Percentiles rank a stretch among this genome's conserved stretches.
phyloP scores from a whole-genome alignment of 2,329 filamentous ascomycete species.

The Botrytis tulipae region DNA sequence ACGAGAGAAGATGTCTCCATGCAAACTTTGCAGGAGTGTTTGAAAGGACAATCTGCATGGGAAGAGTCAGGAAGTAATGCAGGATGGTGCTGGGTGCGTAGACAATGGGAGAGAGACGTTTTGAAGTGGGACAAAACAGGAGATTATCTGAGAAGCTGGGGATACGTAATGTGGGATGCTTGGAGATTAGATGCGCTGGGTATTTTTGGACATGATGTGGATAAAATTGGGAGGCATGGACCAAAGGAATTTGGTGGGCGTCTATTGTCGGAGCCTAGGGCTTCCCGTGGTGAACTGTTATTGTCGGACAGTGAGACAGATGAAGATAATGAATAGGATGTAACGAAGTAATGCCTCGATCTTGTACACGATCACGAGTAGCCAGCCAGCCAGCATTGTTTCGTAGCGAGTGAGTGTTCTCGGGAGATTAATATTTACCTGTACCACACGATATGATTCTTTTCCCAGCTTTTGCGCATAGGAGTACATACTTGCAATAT shows the following conservation, averaged over 20 bases:
- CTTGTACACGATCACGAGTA: no score
- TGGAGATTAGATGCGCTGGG: background rate
- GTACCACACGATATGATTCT: no score
- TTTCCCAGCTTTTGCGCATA: background rate
- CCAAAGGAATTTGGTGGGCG: background rate
- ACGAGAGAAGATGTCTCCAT: background rate
- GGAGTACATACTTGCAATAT: no score
- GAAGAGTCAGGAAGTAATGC: background rate
- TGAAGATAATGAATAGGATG: background rate
- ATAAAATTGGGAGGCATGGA: background rate
- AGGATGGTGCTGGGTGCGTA: background rate
- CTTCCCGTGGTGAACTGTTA: no score
- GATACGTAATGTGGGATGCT: background rate
- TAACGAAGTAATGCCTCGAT: background rate
- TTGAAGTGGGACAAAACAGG: background rate
- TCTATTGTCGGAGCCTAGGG: fast-evolving
- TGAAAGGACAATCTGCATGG: background rate
- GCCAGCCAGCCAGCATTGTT: no score
- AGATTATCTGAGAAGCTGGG: background rate
- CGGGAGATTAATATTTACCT: no score
- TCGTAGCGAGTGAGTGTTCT: no score
- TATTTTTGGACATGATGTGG: background rate
- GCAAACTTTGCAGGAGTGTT: background rate
- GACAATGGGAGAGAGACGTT: background rate
- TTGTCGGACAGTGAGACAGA: background rate